Evolutionary conservation across 2,329 filamentous ascomycete species (phyloP).

Genomic region (Geosmithia putterillii): DNA sequence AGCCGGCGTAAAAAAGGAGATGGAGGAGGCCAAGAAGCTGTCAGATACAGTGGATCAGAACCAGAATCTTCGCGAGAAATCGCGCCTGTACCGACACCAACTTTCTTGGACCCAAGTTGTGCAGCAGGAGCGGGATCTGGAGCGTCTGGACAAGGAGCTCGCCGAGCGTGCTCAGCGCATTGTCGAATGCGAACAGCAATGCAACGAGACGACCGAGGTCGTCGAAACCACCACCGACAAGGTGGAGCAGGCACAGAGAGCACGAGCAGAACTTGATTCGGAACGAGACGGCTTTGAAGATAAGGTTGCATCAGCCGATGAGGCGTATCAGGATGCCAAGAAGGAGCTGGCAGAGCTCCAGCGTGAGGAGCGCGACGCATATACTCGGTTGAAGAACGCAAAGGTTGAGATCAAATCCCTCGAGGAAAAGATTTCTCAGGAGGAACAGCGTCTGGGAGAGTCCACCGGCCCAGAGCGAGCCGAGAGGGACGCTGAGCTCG

Average conservation of each 20-base stretch:
- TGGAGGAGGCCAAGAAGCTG: conserved; percentile 50
- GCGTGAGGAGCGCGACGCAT: conserved; percentile 54
- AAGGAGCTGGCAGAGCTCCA: conserved; percentile 41
- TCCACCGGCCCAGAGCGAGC: conserved; percentile 59
- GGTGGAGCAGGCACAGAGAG: conserved; percentile 22
- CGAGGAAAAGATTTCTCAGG: conserved; percentile 36
- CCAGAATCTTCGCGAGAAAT: conserved; percentile 48
- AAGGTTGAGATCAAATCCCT: conserved; percentile 31
- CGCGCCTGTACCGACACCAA: conserved; percentile 49
- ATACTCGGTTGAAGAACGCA: conserved; percentile 40
- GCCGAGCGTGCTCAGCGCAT: conserved; percentile 12
- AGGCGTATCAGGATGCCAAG: conserved; percentile 39
- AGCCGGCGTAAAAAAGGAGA: conserved; percentile 22
- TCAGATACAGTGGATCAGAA: conserved; percentile 55
- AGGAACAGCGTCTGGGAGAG: conserved; percentile 50
- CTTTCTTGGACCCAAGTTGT: conserved; percentile 81
- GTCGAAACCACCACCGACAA: conserved; percentile 34
- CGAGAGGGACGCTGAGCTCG: conserved; percentile 44
- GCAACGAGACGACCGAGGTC: conserved; percentile 32
- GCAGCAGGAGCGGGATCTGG: conserved; percentile 51
- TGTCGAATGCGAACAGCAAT: conserved; percentile 11
- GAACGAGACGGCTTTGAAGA: conserved; percentile 35
- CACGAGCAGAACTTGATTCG: conserved; percentile 27
- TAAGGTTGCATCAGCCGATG: conserved; percentile 29
- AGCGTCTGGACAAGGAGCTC: conserved; percentile 17